Base-by-base conservation (phyloP, 1,284 basidiomycete genomes). In the Cutaneotrichosporon cavernicola region DNA sequence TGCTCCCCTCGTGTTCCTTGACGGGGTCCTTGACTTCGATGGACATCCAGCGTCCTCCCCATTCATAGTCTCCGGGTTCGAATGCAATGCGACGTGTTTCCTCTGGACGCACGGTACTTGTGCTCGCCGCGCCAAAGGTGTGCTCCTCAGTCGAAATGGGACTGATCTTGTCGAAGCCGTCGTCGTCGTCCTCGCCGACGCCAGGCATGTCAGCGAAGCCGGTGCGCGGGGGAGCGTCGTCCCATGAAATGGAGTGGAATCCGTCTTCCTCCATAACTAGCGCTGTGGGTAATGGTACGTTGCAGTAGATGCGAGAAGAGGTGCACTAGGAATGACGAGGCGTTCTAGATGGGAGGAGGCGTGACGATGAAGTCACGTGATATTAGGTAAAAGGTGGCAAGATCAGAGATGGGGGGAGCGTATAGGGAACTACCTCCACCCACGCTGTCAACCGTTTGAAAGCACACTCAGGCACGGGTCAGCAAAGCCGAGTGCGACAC, bases 1-100 rank as follows among this genome's bases (percentile, higher is more conserved):
- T 97, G 53, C 92, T 95, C 71, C 95, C 93, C 67, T 94, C 90
- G 56, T 97, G 86, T 81, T 98, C 96, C 80, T 97, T 97, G 67
- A 93, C 87, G 30, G 95, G 94, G 75, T 98, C 95, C 74, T 88
- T 87, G 66, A 99, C 92, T 61, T 86, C 85, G 16, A 93, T 90
- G 56, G 89, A 84, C 75, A 96, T 88, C 82, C 90, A 90, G 57
- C 65, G 67, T 7, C 92, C 92, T 74, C 90, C 89, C 92, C 92
- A 95, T 77, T 90, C 66, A 18, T 59, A 69, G 50, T 63, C 64
- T 34, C 56, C 63, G 2, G 64, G 50, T 34, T 64, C 63, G 38
- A 56, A 56, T 5, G n/a, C 38, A 21, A 31, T 38, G n/a, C 53
- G 31, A 4, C 34, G 55, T 38, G 34, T 52, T 6, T 32, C 49